phyloP scores from a whole-genome alignment of 805 yeast species.

The Kluyveromyces dobzhanskii region DNA sequence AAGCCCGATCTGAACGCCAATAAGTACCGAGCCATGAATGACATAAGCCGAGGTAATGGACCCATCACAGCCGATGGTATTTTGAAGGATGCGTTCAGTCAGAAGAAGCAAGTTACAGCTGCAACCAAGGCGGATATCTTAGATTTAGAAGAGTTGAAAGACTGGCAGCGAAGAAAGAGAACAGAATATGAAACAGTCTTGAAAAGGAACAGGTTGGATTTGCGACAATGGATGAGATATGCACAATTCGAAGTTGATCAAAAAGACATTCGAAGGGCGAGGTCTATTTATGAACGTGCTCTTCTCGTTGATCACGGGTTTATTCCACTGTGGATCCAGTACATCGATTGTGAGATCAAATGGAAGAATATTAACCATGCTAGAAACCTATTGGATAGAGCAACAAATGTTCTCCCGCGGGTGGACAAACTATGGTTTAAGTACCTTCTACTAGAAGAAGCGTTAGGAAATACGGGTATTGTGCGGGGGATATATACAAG shows the following conservation, averaged over 20 bases:
- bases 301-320: slow-evolving; percentile 64
- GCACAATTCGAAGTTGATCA: slow-evolving; percentile 83
- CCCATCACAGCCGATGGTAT: slow-evolving; percentile 63
- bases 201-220: slow-evolving; percentile 71
- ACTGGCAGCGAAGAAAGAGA: slow-evolving; percentile 67
- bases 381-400: slow-evolving; percentile 73
- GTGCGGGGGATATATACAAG: slow-evolving; percentile 60
- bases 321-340: slow-evolving; percentile 80
- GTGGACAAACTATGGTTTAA: slow-evolving; percentile 82
- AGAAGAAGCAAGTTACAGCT: slow-evolving; percentile 30
- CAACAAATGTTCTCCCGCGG: slow-evolving; percentile 63
- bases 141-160: slow-evolving; percentile 75
- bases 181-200: slow-evolving; percentile 81
- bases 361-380: slow-evolving; percentile 78
- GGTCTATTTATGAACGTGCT: slow-evolving; percentile 85
- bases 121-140: slow-evolving; percentile 37
- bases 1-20: too few relatives aligned
- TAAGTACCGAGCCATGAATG: not conserved
- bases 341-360: slow-evolving; percentile 70
- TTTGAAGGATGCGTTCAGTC: slow-evolving; percentile 51
- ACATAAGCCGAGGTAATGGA: slow-evolving; percentile 20
- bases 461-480: slow-evolving; percentile 52
- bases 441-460: slow-evolving; percentile 76
- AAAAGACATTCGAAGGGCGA: slow-evolving; percentile 66
- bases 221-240: slow-evolving; percentile 86